Evolutionary conservation across 805 yeast species (phyloP).

Genomic region (Sungouiozyma ichnusensis): DNA sequence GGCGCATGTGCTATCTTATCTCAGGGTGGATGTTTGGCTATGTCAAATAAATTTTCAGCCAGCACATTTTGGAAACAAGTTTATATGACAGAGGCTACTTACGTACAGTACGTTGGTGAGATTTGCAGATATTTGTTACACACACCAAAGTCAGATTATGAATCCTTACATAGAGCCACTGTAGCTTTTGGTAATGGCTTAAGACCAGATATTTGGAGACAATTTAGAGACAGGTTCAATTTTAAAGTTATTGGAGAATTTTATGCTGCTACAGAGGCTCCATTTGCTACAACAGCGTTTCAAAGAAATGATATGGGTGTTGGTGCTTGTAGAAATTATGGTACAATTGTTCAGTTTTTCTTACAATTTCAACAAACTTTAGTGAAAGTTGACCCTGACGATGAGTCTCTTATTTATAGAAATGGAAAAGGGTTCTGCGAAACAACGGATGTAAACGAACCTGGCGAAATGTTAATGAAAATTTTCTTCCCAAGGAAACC

Average conservation of each 20-base stretch:
- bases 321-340: conserved; percentile 83
- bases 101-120: conserved; percentile 90
- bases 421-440: conserved; percentile 58
- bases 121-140: conserved; percentile 77
- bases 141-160: conserved; percentile 56
- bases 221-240: conserved; percentile 66
- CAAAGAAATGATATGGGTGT: conserved; percentile 73
- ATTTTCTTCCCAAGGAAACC: conserved; percentile 53
- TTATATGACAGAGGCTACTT: conserved; percentile 57
- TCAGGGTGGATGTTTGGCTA: conserved; percentile 64
- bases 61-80: conserved; percentile 87
- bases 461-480: conserved; percentile 81
- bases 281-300: conserved; percentile 72
- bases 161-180: conserved; percentile 45
- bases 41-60: conserved; percentile 75
- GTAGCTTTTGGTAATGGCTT: conserved; percentile 88
- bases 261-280: conserved; percentile 89
- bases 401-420: conserved; percentile 60
- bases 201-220: conserved; percentile 78
- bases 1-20: conserved; percentile 65
- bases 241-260: conserved; percentile 77
- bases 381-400: conserved; percentile 72
- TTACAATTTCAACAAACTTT: conserved; percentile 47
- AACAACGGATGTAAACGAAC: conserved; percentile 46
- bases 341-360: conserved; percentile 43